phyloP scores from a whole-genome alignment of 805 yeast genomes.

The Lipomyces starkeyi region DNA sequence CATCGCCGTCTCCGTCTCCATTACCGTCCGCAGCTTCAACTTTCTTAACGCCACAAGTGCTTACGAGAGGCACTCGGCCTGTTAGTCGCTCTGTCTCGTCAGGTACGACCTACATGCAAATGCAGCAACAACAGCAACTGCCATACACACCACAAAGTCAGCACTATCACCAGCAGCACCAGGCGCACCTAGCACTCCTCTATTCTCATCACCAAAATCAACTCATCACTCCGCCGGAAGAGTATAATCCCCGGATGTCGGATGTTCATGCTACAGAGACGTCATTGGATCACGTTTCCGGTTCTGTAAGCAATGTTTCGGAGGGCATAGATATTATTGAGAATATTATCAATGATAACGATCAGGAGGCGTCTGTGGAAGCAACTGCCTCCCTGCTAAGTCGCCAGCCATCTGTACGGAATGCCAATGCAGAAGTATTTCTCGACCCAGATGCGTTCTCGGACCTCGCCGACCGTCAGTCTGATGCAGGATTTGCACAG shows the following conservation, averaged over 20 bases:
- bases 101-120: constrained; percentile 2
- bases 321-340: constrained; percentile 22
- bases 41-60: constrained; percentile 8
- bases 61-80: constrained; percentile 14
- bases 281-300: background rate
- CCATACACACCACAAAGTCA: background rate
- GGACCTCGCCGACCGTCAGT: constrained; percentile 9
- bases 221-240: constrained; percentile 34
- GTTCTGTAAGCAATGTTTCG: background rate
- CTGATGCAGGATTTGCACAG: background rate
- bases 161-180: constrained; percentile 15
- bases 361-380: constrained; percentile 31
- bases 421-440: constrained; percentile 7
- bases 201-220: constrained; percentile 11
- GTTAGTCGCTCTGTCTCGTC: constrained; percentile 17
- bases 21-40: constrained; percentile 13
- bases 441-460: constrained; percentile 34
- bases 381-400: constrained; percentile 30
- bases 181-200: constrained; percentile 10
- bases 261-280: background rate
- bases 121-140: constrained; percentile 1
- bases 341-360: constrained; percentile 30
- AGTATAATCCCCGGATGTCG: constrained; percentile 15
- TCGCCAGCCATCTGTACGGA: constrained; percentile 16
- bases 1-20: constrained; percentile 34